phyloP scores from a whole-genome alignment of 371 early-diverging fungal genomes.

The Zancudomyces culisetae region DNA sequence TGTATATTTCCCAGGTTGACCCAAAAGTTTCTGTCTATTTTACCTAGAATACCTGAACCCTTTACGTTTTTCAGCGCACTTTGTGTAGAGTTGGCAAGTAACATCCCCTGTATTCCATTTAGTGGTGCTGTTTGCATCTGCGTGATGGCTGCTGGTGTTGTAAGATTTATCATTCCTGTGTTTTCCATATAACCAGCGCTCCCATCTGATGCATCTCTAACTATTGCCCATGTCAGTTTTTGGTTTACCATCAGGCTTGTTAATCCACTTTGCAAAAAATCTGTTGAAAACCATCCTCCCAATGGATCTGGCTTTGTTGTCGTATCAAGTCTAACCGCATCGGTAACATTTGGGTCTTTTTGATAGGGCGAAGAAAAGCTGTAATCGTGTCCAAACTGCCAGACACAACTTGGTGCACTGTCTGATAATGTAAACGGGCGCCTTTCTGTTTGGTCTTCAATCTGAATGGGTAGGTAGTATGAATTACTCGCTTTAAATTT shows the following conservation, averaged over 20 bases:
- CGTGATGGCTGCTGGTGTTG: background rate
- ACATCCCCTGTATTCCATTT: background rate
- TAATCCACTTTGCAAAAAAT: slow-evolving; percentile 5
- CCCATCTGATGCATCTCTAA: slow-evolving; percentile 14
- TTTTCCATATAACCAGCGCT: slow-evolving; percentile 13
- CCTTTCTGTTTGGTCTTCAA: slow-evolving; percentile 1
- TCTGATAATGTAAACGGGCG: background rate
- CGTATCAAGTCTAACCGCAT: slow-evolving; percentile 17
- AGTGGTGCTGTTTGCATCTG: background rate
- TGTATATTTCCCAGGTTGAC: background rate
- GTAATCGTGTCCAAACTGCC: slow-evolving; percentile 30
- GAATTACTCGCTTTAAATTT: background rate
- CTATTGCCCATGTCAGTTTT: slow-evolving; percentile 17
- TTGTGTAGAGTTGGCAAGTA: background rate
- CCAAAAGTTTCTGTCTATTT: background rate
- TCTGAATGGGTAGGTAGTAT: background rate
- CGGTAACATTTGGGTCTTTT: slow-evolving; percentile 11
- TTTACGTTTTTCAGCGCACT: background rate
- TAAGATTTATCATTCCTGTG: slow-evolving; percentile 5
- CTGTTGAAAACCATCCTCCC: slow-evolving; percentile 23
- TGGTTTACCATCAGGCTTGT: slow-evolving; percentile 15
- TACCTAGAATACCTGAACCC: background rate
- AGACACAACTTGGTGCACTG: slow-evolving; percentile 16
- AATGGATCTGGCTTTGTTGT: slow-evolving; percentile 26
- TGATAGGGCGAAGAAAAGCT: slow-evolving; percentile 25